Evolutionary conservation across 805 yeast species (phyloP), one percentile per base, ranked within the genome.

Genomic region (Zygotorulaspora chibaensis): DNA sequence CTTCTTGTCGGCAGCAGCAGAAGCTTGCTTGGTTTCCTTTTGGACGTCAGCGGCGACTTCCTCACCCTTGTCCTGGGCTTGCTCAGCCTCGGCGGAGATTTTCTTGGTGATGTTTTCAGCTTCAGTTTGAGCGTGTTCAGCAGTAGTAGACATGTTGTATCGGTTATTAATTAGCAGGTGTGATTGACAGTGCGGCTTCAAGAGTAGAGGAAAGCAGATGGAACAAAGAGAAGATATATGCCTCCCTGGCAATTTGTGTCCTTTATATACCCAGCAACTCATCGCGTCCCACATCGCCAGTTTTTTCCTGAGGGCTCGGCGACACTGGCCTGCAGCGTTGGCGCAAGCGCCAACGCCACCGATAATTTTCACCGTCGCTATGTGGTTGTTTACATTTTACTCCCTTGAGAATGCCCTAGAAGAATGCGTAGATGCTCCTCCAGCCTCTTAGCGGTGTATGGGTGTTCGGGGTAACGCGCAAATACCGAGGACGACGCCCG

Each of bases 21-120:
- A 52, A 35, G 46, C 45, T 31, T 43, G 43, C 37, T 48, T 54
- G 39, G 47, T 45, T 27, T 43, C 45, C 42, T 48, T 43, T 37
- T 51, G 47, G 15, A 45, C 49, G 15, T 41, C 43, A 40, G 39
- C 48, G 25, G 38, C 45, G 29, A 46, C 35, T n/a, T 37, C 31
- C 25, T 46, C 40, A 34, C 27, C 41, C 23, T 43, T 36, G 34
- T 28, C 36, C 10, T 31, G 35, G 36, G 33, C 42, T 31, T 48
- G 48, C 35, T 48, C 46, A 40, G 44, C 49, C 47, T 52, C 40
- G 40, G 43, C 47, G 26, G 39, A 34, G 40, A 45, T 43, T 12
- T 48, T 47, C 35, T 38, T 30, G 35, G 15, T 38, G 28, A 28
- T 38, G 42, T 28, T 30, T 11, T 28, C 35, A 38, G 42, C 42